phyloP scores from a whole-genome alignment of 345 rosid genomes.

The Moricandia arvensis region DNA sequence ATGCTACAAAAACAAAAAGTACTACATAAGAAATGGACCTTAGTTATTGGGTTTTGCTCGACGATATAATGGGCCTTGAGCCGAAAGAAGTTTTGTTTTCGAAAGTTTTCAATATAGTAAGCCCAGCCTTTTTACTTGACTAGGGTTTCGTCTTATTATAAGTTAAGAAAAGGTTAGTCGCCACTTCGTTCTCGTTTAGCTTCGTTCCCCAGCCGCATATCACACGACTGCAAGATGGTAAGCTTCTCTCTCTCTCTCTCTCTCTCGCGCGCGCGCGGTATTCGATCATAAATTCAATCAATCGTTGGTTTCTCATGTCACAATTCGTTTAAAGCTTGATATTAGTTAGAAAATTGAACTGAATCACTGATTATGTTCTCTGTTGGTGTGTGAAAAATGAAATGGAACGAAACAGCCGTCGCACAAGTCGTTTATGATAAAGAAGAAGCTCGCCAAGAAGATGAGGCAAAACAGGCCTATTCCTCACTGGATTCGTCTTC shows the following conservation, averaged over 20 bases:
- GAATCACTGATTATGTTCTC: background rate
- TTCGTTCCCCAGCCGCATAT: constrained; percentile 25
- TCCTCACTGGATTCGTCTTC: background rate
- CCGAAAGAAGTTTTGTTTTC: background rate
- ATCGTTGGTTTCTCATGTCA: background rate
- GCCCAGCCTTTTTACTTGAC: background rate
- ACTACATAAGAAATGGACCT: background rate
- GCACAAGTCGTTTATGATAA: background rate
- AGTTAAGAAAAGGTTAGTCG: background rate
- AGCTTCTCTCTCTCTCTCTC: constrained; percentile 1
- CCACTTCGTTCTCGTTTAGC: background rate
- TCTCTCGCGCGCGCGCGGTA: too few species aligned
- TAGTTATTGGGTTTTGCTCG: background rate
- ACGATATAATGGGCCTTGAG: constrained; percentile 11
- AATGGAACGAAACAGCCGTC: background rate
- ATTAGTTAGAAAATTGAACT: background rate
- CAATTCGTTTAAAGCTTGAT: background rate
- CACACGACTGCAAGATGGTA: constrained; percentile 38
- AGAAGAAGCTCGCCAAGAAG: background rate
- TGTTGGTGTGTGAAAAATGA: background rate
- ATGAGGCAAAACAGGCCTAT: background rate
- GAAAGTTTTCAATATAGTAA: background rate
- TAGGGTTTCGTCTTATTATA: constrained; percentile 25
- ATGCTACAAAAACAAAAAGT: background rate
- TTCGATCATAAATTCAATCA: background rate